Conservation (phyloP, 2,329 filamentous ascomycete genomes). For the Colletotrichum tamarilloi region DNA sequence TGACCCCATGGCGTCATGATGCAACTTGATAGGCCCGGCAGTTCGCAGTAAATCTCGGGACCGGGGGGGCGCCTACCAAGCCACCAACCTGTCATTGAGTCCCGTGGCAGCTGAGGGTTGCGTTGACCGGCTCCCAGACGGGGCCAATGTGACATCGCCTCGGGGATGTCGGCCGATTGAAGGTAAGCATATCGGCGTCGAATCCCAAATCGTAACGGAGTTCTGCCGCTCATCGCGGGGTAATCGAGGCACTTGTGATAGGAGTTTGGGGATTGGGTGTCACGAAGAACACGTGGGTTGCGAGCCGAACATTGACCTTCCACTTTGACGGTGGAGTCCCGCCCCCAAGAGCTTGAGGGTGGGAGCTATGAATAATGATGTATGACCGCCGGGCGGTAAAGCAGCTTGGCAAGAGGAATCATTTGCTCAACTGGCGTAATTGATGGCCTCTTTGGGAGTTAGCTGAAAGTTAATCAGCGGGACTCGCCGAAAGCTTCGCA, state of each 20-base stretch:
- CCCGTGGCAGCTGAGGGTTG: conserved; percentile 7
- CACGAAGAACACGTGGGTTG: conserved; percentile 20
- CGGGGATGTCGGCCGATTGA: conserved; percentile 14
- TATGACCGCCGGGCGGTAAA: background rate
- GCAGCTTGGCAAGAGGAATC: conserved; percentile 5
- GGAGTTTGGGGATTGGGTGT: background rate
- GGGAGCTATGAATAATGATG: conserved; percentile 3
- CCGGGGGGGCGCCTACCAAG: background rate
- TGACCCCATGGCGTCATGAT: conserved; percentile 4
- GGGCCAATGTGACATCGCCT: conserved; percentile 4
- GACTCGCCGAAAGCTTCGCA: background rate
- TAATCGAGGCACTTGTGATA: background rate
- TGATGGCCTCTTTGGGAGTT: background rate
- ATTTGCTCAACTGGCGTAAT: background rate
- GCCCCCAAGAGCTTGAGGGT: background rate
- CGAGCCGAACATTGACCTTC: conserved; percentile 15
- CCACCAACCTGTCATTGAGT: conserved; percentile 4
- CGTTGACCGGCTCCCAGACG: background rate
- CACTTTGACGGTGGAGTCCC: conserved; percentile 4
- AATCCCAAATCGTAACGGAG: background rate
- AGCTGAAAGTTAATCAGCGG: background rate
- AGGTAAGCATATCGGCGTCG: conserved; percentile 15
- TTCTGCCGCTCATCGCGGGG: conserved; percentile 26
- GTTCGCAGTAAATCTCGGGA: conserved; percentile 9
- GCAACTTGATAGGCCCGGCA: conserved; percentile 27